Evolutionary conservation across 495 filamentous ascomycete genomes (phyloP).

Genomic region (Hypomontagnella submonticulosa): DNA sequence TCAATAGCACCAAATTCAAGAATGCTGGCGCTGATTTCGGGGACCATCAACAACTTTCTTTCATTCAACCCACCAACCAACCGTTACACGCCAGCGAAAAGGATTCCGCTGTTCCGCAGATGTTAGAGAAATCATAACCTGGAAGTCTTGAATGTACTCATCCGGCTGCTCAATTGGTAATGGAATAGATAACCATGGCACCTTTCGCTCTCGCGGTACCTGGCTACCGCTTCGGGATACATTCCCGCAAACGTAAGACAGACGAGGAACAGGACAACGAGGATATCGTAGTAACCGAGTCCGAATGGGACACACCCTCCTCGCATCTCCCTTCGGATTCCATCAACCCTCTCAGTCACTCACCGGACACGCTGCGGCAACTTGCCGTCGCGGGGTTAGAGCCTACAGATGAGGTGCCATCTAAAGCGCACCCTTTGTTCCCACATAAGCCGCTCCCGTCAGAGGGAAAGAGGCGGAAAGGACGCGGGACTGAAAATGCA

Average conservation of each 20-base stretch:
- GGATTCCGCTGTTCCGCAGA: too few species aligned
- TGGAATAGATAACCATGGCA: constrained; percentile 22
- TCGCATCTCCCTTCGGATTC: constrained; percentile 46
- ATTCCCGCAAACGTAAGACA: constrained; percentile 26
- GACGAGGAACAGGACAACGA: constrained; percentile 11
- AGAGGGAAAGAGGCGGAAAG: constrained; percentile 14
- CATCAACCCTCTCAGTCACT: constrained; percentile 61
- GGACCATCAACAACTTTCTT: neutral
- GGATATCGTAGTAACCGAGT: neutral
- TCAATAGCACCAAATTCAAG: constrained; percentile 1
- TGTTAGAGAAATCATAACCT: too few species aligned
- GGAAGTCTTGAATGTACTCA: neutral
- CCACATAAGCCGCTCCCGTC: constrained; percentile 52
- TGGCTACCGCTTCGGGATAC: constrained; percentile 41
- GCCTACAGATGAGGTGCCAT: constrained; percentile 50
- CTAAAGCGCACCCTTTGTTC: constrained; percentile 50
- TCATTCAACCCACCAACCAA: neutral
- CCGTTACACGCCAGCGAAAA: too few species aligned
- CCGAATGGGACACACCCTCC: constrained; percentile 18
- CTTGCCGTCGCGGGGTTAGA: constrained; percentile 54
- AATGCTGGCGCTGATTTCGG: constrained; percentile 2
- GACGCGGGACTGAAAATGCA: constrained; percentile 8
- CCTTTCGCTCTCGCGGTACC: constrained; percentile 45
- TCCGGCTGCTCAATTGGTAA: neutral
- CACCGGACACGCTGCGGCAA: constrained; percentile 53